Percentiles rank a stretch among this genome's conserved stretches.
Conservation (phyloP, 306 rosid species). For the Comarum palustre region DNA sequence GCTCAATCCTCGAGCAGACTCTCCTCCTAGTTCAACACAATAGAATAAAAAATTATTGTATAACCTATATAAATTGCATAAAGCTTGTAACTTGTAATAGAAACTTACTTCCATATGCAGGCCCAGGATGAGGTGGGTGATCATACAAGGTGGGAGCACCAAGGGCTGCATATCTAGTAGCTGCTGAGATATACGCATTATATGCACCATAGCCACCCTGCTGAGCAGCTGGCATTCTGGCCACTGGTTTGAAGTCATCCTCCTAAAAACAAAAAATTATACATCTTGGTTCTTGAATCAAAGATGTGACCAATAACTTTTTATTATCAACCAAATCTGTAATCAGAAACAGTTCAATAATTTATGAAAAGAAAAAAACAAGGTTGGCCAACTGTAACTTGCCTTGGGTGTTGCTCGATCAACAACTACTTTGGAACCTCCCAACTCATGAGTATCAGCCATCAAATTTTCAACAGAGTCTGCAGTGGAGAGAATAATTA, state of each 20-base stretch:
- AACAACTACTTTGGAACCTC: constrained; percentile 86
- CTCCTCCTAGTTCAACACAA: constrained; percentile 60
- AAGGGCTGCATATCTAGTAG: constrained; percentile 95
- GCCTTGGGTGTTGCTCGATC: constrained; percentile 98
- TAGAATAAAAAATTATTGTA: constrained; percentile 11
- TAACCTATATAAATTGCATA: constrained; percentile 14
- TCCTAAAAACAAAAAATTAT: constrained; percentile 49
- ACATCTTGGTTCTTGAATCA: constrained; percentile 13
- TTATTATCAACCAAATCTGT: neutral
- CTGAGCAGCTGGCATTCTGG: constrained; percentile 44
- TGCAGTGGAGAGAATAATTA: constrained; percentile 37
- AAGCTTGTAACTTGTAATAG: constrained; percentile 13
- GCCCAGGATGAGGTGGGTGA: constrained; percentile 49
- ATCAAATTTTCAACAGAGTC: constrained; percentile 90
- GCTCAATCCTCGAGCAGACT: constrained; percentile 62
- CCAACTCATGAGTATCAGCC: constrained; percentile 88
- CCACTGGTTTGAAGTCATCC: constrained; percentile 76
- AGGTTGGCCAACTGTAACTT: constrained; percentile 35
- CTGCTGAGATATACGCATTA: constrained; percentile 86
- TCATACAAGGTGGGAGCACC: constrained; percentile 97
- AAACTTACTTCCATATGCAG: constrained; percentile 80
- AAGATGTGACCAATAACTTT: neutral
- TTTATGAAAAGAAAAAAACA: too few species aligned
- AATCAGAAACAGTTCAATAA: neutral
- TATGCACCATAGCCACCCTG: constrained; percentile 96